These are phyloP conservation scores for Ogataea polymorpha DNA, from an alignment of 805 yeast genomes.

Conservation along the genomic window DNA sequence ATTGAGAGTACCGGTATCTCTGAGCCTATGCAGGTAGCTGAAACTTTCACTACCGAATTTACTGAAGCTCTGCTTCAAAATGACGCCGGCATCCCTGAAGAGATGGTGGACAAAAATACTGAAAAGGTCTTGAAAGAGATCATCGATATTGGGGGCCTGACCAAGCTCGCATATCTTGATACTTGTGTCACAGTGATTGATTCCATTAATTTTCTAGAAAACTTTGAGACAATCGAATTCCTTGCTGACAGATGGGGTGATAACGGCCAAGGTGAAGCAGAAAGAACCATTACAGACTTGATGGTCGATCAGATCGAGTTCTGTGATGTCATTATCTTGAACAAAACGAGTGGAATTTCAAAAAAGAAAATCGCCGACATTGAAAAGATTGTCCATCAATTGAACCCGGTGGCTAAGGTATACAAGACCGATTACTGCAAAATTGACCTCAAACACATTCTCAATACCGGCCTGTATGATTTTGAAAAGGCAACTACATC, in stretches of 20 bases:
- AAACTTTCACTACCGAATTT: constrained; percentile 1
- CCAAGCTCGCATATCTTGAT: background rate
- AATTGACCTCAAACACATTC: constrained; percentile 1
- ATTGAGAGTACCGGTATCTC: constrained; percentile 1
- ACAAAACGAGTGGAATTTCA: background rate
- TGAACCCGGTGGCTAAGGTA: constrained; percentile 1
- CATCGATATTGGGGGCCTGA: constrained; percentile 2
- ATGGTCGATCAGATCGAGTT: constrained; percentile 1
- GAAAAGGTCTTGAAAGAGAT: constrained; percentile 1
- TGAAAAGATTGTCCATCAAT: constrained; percentile 1
- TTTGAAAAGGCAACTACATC: constrained; percentile 1
- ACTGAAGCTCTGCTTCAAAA: constrained; percentile 1
- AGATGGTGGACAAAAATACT: background rate
- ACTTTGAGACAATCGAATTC: constrained; percentile 1
- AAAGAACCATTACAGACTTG: constrained; percentile 1
- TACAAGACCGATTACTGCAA: constrained; percentile 1
- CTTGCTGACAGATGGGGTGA: constrained; percentile 1
- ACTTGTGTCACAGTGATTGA: constrained; percentile 1
- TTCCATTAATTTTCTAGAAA: constrained; percentile 1
- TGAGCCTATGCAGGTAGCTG: constrained; percentile 1
- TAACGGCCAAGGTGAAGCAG: constrained; percentile 1
- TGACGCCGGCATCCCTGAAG: constrained; percentile 1
- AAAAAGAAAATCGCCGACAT: constrained; percentile 1
- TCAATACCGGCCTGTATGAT: constrained; percentile 1
- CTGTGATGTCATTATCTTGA: constrained; percentile 1